Conservation (phyloP, 306 rosid species). For the Dalbergia cochinchinensis region DNA sequence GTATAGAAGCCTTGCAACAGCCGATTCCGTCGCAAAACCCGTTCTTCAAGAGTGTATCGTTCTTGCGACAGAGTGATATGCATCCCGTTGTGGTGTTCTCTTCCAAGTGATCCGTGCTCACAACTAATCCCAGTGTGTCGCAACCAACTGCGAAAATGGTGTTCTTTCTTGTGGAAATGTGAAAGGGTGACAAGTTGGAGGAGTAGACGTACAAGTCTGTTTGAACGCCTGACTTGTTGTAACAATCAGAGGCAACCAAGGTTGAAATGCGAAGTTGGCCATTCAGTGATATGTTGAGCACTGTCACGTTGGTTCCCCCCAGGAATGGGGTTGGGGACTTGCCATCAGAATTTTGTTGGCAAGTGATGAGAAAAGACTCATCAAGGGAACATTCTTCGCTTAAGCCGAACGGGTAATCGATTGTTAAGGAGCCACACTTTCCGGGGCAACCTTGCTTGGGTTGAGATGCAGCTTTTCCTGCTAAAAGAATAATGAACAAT, state of each 20-base stretch:
- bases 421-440: conserved; percentile 17
- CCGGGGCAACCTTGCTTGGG: not conserved
- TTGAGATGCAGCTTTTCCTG: conserved; percentile 5
- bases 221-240: not conserved
- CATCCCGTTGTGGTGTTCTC: conserved; percentile 43
- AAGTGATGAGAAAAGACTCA: conserved; percentile 28
- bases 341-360: not conserved
- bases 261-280: conserved; percentile 43
- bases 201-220: accelerated
- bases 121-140: conserved; percentile 11
- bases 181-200: not conserved
- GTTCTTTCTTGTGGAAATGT: conserved; percentile 44
- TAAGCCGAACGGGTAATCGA: conserved; percentile 48
- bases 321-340: not conserved
- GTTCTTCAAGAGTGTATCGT: not conserved
- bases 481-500: not conserved
- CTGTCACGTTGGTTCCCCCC: not conserved
- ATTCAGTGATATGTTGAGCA: conserved; percentile 37
- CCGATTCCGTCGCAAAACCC: conserved; percentile 51
- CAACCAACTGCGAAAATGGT: conserved; percentile 48
- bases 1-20: conserved; percentile 52
- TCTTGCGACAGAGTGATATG: not conserved
- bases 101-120: accelerated
- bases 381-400: conserved; percentile 30
- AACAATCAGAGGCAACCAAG: conserved; percentile 28